phyloP scores from a whole-genome alignment of 1,139 yeast genomes.

The Taiozyma sp. region DNA sequence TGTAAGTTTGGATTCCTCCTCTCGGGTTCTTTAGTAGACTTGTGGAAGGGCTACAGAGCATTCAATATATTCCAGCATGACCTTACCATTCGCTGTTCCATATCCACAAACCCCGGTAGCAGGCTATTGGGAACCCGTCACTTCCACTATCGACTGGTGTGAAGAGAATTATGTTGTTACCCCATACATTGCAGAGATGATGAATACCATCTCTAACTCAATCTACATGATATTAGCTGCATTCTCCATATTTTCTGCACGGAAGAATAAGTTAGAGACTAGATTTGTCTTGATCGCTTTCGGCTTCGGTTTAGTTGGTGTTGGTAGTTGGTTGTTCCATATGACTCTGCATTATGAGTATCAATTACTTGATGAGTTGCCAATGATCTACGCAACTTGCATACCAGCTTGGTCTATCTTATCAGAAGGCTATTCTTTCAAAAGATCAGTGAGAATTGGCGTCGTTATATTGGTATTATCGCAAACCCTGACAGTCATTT shows the following conservation, averaged over 20 bases:
- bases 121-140: slow-evolving; percentile 29
- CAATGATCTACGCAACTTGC: slow-evolving; percentile 97
- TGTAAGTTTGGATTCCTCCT: too few species aligned
- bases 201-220: slow-evolving; percentile 74
- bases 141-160: slow-evolving; percentile 86
- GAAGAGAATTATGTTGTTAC: slow-evolving; percentile 89
- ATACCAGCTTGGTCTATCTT: slow-evolving; percentile 90
- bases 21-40: too few species aligned
- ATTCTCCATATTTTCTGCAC: slow-evolving; percentile 40
- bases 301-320: slow-evolving; percentile 85
- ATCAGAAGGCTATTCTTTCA: slow-evolving; percentile 42
- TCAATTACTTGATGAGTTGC: slow-evolving; percentile 90
- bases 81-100: slow-evolving; percentile 34
- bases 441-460: slow-evolving; percentile 42
- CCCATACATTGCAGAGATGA: slow-evolving; percentile 75
- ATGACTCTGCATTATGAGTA: slow-evolving; percentile 89
- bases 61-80: slow-evolving; percentile 22
- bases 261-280: slow-evolving; percentile 55
- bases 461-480: slow-evolving; percentile 53
- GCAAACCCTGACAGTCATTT: slow-evolving; percentile 52
- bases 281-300: slow-evolving; percentile 68
- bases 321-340: slow-evolving; percentile 94
- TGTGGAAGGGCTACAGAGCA: too few species aligned
- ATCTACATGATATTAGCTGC: slow-evolving; percentile 57
- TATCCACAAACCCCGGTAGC: slow-evolving; percentile 29